Evolutionary conservation across 2,329 filamentous ascomycete species (phyloP).

Genomic region (Aspergillus texensis): DNA sequence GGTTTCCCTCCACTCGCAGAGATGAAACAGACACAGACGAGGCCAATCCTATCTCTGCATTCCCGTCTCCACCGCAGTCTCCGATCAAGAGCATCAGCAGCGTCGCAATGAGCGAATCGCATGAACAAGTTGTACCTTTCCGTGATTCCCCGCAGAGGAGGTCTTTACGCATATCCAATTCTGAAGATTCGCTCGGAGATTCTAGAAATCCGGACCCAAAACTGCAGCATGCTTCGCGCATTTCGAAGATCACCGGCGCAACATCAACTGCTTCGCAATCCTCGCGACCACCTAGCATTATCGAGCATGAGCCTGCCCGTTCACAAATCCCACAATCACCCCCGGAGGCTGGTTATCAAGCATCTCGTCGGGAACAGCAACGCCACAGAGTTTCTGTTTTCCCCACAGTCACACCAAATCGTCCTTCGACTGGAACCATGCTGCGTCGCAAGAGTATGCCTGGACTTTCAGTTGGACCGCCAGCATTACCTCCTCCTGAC

Average conservation of each 20-base stretch:
- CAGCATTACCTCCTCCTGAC: constrained; percentile 35
- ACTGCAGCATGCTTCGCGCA: constrained; percentile 20
- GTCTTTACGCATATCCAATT: constrained; percentile 31
- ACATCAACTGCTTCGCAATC: constrained; percentile 18
- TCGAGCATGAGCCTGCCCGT: constrained; percentile 14
- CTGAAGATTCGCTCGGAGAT: constrained; percentile 31
- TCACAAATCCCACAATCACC: constrained; percentile 11
- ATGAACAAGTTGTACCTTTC: constrained; percentile 20
- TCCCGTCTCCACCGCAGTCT: constrained; percentile 37
- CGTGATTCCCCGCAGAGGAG: constrained; percentile 22
- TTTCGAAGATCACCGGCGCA: constrained; percentile 11
- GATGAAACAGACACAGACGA: constrained; percentile 17
- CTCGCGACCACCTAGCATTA: constrained; percentile 26
- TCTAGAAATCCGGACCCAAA: constrained; percentile 11
- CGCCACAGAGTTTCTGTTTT: constrained; percentile 20
- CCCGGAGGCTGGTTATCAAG: not conserved
- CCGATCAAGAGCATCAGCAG: constrained; percentile 31
- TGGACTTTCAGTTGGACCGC: constrained; percentile 33
- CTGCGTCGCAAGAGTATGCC: constrained; percentile 38
- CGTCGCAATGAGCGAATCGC: constrained; percentile 23
- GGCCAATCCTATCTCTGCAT: constrained; percentile 22
- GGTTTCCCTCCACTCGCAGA: constrained; percentile 18
- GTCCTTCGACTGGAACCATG: constrained; percentile 19
- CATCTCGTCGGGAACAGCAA: constrained; percentile 9
- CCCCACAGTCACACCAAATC: constrained; percentile 5